These are phyloP conservation scores for Tagetes patula DNA, from an alignment of 129 eudicot species.

Conservation along the genomic window DNA sequence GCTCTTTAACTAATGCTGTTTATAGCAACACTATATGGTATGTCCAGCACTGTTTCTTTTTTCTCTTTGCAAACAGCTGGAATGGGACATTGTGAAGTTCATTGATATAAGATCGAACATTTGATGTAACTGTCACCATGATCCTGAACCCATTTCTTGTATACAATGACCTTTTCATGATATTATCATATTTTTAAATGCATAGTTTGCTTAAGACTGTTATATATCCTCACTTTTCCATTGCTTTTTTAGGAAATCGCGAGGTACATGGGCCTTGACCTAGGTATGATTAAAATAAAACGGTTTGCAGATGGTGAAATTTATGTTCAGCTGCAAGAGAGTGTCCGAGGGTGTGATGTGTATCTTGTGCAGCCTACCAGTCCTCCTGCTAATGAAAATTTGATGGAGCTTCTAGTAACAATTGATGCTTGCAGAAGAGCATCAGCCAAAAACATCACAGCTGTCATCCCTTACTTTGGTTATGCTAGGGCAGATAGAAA, in stretches of 20 bases:
- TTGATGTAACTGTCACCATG: neutral
- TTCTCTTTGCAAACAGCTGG: neutral
- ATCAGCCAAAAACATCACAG: constrained; percentile 84
- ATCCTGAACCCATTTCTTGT: neutral
- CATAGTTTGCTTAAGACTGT: neutral
- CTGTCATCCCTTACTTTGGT: constrained; percentile 89
- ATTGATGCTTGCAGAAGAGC: constrained; percentile 94
- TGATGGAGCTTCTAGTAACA: constrained; percentile 77
- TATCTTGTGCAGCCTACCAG: constrained; percentile 84
- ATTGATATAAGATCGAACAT: neutral
- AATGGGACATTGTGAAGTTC: neutral
- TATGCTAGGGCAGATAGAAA: constrained; percentile 91
- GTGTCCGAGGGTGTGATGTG: constrained; percentile 93
- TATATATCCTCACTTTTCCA: neutral
- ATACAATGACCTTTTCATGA: neutral
- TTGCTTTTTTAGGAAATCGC: constrained; percentile 60
- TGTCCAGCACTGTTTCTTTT: neutral
- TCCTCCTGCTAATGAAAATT: constrained; percentile 87
- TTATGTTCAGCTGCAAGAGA: constrained; percentile 85
- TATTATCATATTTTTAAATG: neutral
- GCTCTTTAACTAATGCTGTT: neutral
- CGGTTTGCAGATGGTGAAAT: constrained; percentile 94
- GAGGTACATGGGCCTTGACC: constrained; percentile 75
- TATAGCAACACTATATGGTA: neutral
- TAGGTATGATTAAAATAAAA: constrained; percentile 61